These are phyloP conservation scores for Leucosporidium yakuticum DNA, from an alignment of 768 basidiomycete genomes.

Conservation along the genomic window DNA sequence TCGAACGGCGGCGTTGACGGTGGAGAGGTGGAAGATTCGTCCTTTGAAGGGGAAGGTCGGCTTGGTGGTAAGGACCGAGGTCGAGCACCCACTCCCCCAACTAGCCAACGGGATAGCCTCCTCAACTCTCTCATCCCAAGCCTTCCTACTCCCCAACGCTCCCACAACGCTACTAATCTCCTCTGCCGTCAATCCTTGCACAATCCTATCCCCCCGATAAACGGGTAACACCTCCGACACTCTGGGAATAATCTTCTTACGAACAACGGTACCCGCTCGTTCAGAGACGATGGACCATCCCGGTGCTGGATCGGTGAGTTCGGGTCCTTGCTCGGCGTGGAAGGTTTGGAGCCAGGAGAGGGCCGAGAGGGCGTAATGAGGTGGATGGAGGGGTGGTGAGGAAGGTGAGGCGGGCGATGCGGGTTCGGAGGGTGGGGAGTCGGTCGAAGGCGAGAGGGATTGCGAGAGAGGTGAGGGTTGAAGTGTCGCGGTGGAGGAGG, in stretches of 20 bases:
- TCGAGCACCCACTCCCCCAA: constrained; percentile 63
- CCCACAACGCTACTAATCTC: constrained; percentile 71
- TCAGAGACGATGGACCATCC: constrained; percentile 75
- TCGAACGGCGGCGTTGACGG: constrained; percentile 54
- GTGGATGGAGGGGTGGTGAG: constrained; percentile 47
- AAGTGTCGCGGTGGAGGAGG: no score
- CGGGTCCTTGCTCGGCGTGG: constrained; percentile 51
- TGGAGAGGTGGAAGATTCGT: constrained; percentile 75
- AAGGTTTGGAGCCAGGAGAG: constrained; percentile 71
- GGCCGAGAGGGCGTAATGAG: constrained; percentile 76
- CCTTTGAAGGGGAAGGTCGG: constrained; percentile 79
- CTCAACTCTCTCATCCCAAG: constrained; percentile 83
- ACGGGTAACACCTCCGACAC: constrained; percentile 76
- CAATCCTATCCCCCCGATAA: constrained; percentile 79
- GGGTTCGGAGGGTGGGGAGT: not conserved
- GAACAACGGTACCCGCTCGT: constrained; percentile 63
- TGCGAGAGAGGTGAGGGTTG: constrained; percentile 1
- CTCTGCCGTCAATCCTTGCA: constrained; percentile 88
- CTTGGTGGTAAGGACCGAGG: constrained; percentile 57
- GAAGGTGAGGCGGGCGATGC: not conserved
- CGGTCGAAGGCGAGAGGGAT: no score
- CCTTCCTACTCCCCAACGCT: constrained; percentile 63
- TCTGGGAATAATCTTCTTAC: constrained; percentile 66
- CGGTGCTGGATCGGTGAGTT: constrained; percentile 48
- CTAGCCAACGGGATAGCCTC: constrained; percentile 63